Evolutionary conservation across 208 protist species (phyloP), one percentile per base, ranked within the genome.

Genomic region (Hexamita inflata): DNA sequence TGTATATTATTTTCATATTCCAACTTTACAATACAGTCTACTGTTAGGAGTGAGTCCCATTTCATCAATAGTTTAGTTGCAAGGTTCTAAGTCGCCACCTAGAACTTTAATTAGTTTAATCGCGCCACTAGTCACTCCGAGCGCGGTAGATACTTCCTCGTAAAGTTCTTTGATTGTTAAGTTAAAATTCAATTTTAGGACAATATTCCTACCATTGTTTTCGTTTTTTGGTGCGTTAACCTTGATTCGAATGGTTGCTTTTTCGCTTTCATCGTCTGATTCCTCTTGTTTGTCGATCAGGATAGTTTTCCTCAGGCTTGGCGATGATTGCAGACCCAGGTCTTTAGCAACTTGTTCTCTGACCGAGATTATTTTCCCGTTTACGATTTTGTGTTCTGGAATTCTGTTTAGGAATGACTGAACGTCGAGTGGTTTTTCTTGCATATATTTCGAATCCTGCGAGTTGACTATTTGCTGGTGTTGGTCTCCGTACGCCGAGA

Each of bases 401-500:
- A n/a, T n/a, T n/a, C n/a, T n/a, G n/a, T n/a, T n/a, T n/a, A n/a
- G n/a, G n/a, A n/a, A n/a, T n/a, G n/a, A n/a, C n/a, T n/a, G n/a
- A n/a, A n/a, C n/a, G n/a, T n/a, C 29, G 60, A 38, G 60, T 66
- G 34, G 34, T 66, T 66, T 24, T 66, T 15, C 60, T 30, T 66
- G 29, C 19, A 38, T 13, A 15, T 30, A 34, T 66, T 38, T 66
- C 34, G 24, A 24, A 30, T 38, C 30, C 15, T 34, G 24, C 24
- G n/a, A n/a, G n/a, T n/a, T n/a, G n/a, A n/a, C n/a, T n/a, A n/a
- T n/a, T n/a, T n/a, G n/a, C n/a, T n/a, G n/a, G n/a, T n/a, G n/a
- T n/a, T n/a, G n/a, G n/a, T n/a, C n/a, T n/a, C n/a, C n/a, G n/a
- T n/a, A n/a, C n/a, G n/a, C n/a, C n/a, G n/a, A n/a, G n/a, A n/a